Evolutionary conservation across 73 alveolate genomes (phyloP), one percentile per base, ranked within the genome.

Genomic region (Symbiodinium pilosum): DNA sequence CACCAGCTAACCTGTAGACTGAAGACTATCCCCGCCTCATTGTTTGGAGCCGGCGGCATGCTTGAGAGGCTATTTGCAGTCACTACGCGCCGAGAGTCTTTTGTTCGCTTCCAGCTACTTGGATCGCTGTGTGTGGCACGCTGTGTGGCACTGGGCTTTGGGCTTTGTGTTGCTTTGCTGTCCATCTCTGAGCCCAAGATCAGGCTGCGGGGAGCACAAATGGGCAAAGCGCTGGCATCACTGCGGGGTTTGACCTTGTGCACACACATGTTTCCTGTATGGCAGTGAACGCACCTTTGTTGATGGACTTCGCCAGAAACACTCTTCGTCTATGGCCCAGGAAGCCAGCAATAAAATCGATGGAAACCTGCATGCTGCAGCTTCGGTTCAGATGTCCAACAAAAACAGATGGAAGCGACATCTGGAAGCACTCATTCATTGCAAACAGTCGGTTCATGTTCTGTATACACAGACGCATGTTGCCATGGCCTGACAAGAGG

Each of bases 281-380:
- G n/a, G n/a, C n/a, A n/a, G n/a, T n/a, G n/a, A n/a, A n/a, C n/a
- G n/a, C n/a, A n/a, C n/a, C n/a, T n/a, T n/a, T n/a, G n/a, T n/a
- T n/a, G n/a, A n/a, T n/a, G n/a, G n/a, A n/a, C n/a, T n/a, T n/a
- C n/a, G n/a, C n/a, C n/a, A n/a, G n/a, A n/a, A n/a, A n/a, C n/a
- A n/a, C n/a, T n/a, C n/a, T n/a, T n/a, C n/a, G n/a, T n/a, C n/a
- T n/a, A n/a, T n/a, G 28, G 92, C 28, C 92, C 94, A 87, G 95
- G 95, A 43, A 88, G 38, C 68, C 44, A 30, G 86, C 95, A 83
- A 64, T 88, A 88, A 26, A 88, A 88, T 26, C 95, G 95, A 88
- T 88, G 95, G 38, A 88, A 24, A 38, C 95, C 94, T 87, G 81
- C 64, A 6, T 4, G 44, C 36, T 20, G 9, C 69, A 52, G 28